Percentiles rank a stretch among this genome's conserved stretches.
These are phyloP conservation scores for Kodamaea hsintzibuensis DNA, from an alignment of 805 yeast genomes.

Conservation along the genomic window DNA sequence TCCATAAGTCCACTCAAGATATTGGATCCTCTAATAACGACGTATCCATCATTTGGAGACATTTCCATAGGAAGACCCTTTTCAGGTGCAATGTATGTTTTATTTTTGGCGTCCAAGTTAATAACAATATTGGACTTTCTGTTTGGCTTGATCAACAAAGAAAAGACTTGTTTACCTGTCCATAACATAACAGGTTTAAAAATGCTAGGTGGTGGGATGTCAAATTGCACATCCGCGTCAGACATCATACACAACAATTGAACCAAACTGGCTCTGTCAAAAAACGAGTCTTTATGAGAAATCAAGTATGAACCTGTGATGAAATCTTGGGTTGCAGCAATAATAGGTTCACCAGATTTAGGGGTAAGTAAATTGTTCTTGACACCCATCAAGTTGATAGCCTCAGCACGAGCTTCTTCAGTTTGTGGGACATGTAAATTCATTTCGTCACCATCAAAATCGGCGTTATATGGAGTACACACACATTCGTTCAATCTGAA, in stretches of 20 bases:
- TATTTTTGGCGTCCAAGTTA: constrained; percentile 92
- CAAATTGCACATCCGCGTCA: constrained; percentile 85
- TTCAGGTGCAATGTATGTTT: constrained; percentile 80
- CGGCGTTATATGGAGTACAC: constrained; percentile 98
- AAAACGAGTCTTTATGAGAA: constrained; percentile 91
- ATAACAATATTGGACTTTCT: constrained; percentile 72
- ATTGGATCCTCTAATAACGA: constrained; percentile 85
- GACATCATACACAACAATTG: constrained; percentile 94
- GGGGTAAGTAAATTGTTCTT: constrained; percentile 94
- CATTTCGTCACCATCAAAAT: constrained; percentile 99
- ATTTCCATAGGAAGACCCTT: constrained; percentile 79
- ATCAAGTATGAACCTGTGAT: constrained; percentile 94
- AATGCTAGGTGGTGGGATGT: constrained; percentile 93
- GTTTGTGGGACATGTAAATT: constrained; percentile 98
- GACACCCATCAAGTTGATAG: constrained; percentile 98
- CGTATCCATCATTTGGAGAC: constrained; percentile 97
- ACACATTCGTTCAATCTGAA: constrained; percentile 97
- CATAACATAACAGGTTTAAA: constrained; percentile 86
- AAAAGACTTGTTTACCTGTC: constrained; percentile 97
- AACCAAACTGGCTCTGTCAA: constrained; percentile 79
- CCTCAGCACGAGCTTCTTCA: constrained; percentile 98
- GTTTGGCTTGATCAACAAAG: constrained; percentile 84
- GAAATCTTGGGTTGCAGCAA: constrained; percentile 99
- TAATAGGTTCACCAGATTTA: constrained; percentile 97
- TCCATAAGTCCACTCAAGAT: constrained; percentile 95